These are phyloP conservation scores for Eucalyptus microcorys DNA, from an alignment of 345 rosid genomes.

Conservation along the genomic window DNA sequence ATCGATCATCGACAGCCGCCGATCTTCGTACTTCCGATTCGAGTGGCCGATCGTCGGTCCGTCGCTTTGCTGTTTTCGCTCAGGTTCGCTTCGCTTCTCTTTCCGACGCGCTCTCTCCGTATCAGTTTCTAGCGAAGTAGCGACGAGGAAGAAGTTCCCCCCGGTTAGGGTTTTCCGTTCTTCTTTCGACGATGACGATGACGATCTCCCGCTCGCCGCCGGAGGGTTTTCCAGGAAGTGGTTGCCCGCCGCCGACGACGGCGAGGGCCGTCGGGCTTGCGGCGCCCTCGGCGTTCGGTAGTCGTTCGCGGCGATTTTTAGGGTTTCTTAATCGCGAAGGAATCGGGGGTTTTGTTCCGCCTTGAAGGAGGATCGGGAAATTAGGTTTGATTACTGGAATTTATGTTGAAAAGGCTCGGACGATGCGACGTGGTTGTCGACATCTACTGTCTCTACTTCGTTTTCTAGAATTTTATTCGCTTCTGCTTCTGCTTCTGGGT, in stretches of 20 bases:
- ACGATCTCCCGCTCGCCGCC: background rate
- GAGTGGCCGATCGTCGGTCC: background rate
- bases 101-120: background rate
- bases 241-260: background rate
- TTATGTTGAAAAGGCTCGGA: background rate
- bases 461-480: background rate
- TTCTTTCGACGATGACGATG: background rate
- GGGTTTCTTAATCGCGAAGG: background rate
- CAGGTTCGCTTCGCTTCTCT: background rate
- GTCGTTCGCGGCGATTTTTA: background rate
- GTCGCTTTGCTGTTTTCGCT: fast-evolving
- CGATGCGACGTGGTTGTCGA: background rate
- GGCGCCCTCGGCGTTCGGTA: too few species aligned
- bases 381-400: background rate
- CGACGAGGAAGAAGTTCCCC: background rate
- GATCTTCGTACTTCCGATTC: background rate
- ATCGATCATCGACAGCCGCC: background rate
- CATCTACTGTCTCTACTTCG: background rate
- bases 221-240: background rate
- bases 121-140: background rate
- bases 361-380: background rate
- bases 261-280: background rate
- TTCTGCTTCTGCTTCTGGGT: background rate
- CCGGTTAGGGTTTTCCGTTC: background rate
- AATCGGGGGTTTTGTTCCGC: background rate